Evolutionary conservation across 805 yeast species (phyloP).

Genomic region (Myxozyma sirexii): DNA sequence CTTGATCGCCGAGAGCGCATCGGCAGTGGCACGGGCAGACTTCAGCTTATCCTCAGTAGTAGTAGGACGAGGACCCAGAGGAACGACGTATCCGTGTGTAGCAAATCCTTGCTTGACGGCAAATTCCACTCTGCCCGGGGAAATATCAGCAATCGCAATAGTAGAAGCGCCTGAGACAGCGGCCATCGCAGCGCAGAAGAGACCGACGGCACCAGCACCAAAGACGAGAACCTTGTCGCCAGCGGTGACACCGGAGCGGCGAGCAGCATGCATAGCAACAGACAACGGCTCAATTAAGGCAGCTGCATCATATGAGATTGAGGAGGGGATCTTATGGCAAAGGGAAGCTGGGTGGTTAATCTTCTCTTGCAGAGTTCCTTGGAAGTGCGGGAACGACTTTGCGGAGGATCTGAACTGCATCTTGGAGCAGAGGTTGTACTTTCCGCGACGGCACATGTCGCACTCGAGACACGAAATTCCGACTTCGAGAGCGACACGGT

Average conservation of each 20-base stretch:
- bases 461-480: slow-evolving; percentile 77
- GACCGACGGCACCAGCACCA: slow-evolving; percentile 87
- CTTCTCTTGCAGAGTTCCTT: slow-evolving; percentile 90
- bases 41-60: slow-evolving; percentile 31
- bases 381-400: slow-evolving; percentile 73
- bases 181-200: slow-evolving; percentile 70
- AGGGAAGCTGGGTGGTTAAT: slow-evolving; percentile 70
- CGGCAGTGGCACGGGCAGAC: slow-evolving; percentile 36
- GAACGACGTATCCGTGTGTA: slow-evolving; percentile 38
- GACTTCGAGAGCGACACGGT: slow-evolving; percentile 80
- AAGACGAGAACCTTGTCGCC: slow-evolving; percentile 70
- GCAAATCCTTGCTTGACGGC: slow-evolving; percentile 42
- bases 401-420: slow-evolving; percentile 67
- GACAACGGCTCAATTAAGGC: slow-evolving; percentile 80
- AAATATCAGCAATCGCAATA: slow-evolving; percentile 67
- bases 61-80: slow-evolving; percentile 27
- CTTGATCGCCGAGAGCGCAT: slow-evolving; percentile 29
- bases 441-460: slow-evolving; percentile 78
- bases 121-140: slow-evolving; percentile 43
- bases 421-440: slow-evolving; percentile 81
- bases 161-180: slow-evolving; percentile 70
- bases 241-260: slow-evolving; percentile 57
- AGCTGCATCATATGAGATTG: slow-evolving; percentile 72
- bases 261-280: slow-evolving; percentile 80
- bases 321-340: slow-evolving; percentile 62